These are phyloP conservation scores for Cyphellophora attinorum DNA, from an alignment of 2,329 filamentous ascomycete species.

Conservation along the genomic window DNA sequence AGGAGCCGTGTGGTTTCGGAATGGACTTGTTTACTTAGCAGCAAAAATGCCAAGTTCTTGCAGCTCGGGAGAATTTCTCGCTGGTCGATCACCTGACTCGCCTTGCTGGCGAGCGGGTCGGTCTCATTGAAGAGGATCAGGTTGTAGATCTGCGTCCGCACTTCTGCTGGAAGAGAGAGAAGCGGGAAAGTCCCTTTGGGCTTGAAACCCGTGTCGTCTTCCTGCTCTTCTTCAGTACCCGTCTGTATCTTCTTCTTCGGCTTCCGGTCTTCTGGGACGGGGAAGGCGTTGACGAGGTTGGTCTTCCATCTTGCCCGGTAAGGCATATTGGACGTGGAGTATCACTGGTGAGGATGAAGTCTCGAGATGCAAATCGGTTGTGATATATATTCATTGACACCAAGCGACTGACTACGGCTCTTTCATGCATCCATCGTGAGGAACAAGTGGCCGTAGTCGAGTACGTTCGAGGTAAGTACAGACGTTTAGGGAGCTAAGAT, in stretches of 20 bases:
- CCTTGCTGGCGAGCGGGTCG: slow-evolving; percentile 1
- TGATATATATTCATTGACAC: background rate
- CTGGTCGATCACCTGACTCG: slow-evolving; percentile 11
- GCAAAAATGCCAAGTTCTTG: slow-evolving; percentile 21
- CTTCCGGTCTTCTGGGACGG: slow-evolving; percentile 16
- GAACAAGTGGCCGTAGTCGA: too few relatives aligned
- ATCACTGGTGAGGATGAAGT: slow-evolving; percentile 14
- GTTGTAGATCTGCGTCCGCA: slow-evolving; percentile 38
- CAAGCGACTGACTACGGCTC: slow-evolving; percentile 1
- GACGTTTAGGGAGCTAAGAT: slow-evolving; percentile 15
- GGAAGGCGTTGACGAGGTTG: slow-evolving; percentile 19
- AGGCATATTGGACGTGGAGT: too few relatives aligned
- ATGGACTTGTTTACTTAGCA: slow-evolving; percentile 34
- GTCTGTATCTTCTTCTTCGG: slow-evolving; percentile 16
- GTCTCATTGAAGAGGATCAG: slow-evolving; percentile 10
- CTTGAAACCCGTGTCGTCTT: slow-evolving; percentile 4
- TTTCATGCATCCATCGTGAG: slow-evolving; percentile 14
- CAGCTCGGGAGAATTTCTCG: slow-evolving; percentile 18
- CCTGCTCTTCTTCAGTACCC: slow-evolving; percentile 15
- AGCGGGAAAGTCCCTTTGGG: slow-evolving; percentile 35
- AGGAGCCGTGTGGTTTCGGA: slow-evolving; percentile 42
- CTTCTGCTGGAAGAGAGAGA: slow-evolving; percentile 41
- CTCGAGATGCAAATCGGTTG: background rate
- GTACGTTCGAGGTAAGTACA: background rate
- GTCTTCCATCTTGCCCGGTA: slow-evolving; percentile 12